Base-by-base conservation (phyloP, 1,284 basidiomycete species). In the Puccinia horiana region DNA sequence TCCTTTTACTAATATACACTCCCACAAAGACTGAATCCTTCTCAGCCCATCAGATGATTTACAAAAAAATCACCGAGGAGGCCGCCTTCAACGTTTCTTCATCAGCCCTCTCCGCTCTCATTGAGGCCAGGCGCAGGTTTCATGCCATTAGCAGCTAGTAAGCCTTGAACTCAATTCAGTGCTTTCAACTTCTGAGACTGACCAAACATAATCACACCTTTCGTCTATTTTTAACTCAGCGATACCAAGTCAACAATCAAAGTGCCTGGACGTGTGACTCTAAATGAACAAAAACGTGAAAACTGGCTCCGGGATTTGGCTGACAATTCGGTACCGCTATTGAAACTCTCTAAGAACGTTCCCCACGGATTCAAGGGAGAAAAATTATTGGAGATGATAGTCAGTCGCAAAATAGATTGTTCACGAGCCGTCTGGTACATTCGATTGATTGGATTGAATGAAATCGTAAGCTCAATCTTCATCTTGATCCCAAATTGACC, bases 341-440 rank as follows among this genome's bases (percentile, higher is more conserved):
- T 92, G 84, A 95, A 94, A 84, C 90, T 99, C 6, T 93, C 89
- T 69, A 93, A 93, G 86, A 94, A 91, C 85, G 93, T 99, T 0
- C 96, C 96, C 0, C 95, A 98, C 86, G 94, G 94, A 0, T 93
- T 93, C 54, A 95, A 95, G 86, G 95, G 95, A 2, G 92, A 94
- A 84, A 94, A 96, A 85, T 89, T 98, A 35, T 89, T 99, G 76
- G 95, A 98, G 83, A 90, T 96, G 83, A 89, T 99, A 78, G 93
- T 95, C 84, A 89, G 89, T 0, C 91, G 94, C 56, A 90, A 92
- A 70, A 94, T 99, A 44, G 92, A 93, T 0, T 91, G 96, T 61
- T 90, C 92, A 0, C 90, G 97, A 37, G 97, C 97, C 0, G 90
- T 97, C 2, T 99, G 97, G 97, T 95, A 97, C 86, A 90, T 98